A percentile compares a stretch with the other conserved stretches of the same genome.
phyloP scores from a whole-genome alignment of 805 yeast genomes.

The Cyberlindnera samutprakarnensis region DNA sequence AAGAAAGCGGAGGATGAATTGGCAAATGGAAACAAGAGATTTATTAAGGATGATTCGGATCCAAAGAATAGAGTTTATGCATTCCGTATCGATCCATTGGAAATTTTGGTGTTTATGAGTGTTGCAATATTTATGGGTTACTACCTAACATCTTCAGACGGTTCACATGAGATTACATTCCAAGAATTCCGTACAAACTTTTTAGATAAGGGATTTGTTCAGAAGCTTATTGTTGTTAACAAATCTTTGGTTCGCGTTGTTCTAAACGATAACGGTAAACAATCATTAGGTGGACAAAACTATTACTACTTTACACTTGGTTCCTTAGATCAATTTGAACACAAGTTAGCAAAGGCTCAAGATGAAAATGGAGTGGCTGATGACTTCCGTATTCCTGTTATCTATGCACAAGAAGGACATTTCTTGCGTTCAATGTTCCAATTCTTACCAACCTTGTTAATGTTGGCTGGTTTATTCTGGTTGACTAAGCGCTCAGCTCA shows the following conservation, averaged over 20 bases:
- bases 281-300: slow-evolving; percentile 33
- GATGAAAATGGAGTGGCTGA: slow-evolving; percentile 55
- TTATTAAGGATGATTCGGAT: slow-evolving; percentile 20
- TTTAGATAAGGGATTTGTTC: slow-evolving; percentile 72
- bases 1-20: slow-evolving; percentile 15
- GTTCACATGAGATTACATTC: slow-evolving; percentile 66
- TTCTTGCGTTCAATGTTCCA: slow-evolving; percentile 56
- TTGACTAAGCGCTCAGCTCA: slow-evolving; percentile 57
- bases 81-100: slow-evolving; percentile 27
- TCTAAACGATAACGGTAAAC: slow-evolving; percentile 51
- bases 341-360: slow-evolving; percentile 68
- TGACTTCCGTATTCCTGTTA: slow-evolving; percentile 69
- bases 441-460: slow-evolving; percentile 79
- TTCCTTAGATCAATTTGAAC: slow-evolving; percentile 82
- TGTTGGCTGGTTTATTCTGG: slow-evolving; percentile 86
- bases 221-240: slow-evolving; percentile 68
- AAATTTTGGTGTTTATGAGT: slow-evolving; percentile 26
- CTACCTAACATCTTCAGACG: slow-evolving; percentile 22
- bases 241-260: slow-evolving; percentile 67
- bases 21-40: slow-evolving; percentile 12
- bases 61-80: slow-evolving; percentile 26
- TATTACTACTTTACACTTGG: slow-evolving; percentile 71
- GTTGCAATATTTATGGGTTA: slow-evolving; percentile 26
- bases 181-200: slow-evolving; percentile 80
- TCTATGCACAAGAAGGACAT: slow-evolving; percentile 68